Evolutionary conservation across 2,329 filamentous ascomycete species (phyloP), one percentile per base, ranked within the genome.

Genomic region (Paecilomyces sp.): DNA sequence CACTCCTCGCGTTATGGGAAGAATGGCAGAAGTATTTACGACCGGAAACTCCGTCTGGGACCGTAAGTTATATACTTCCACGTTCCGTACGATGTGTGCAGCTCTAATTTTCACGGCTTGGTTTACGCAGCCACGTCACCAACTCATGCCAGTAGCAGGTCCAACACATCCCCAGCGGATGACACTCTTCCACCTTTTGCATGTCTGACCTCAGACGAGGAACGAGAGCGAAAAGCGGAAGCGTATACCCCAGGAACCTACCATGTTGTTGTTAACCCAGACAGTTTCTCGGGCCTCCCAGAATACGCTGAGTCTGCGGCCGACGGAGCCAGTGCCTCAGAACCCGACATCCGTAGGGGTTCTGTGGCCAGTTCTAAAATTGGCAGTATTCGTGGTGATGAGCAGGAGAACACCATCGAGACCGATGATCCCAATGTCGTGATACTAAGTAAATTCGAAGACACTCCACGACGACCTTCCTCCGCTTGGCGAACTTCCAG

Each of bases 181-280:
- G 81, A 85, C 66, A 69, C 77, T n/a, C 72, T 85, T 12, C 83
- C 83, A 22, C 79, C 80, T 2, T 86, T 85, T 68, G 70, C 78
- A 33, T 68, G 72, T 13, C 75, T 86, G 58, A 81, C 76, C 1
- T 84, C 76, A 30, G 83, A 86, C 61, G 82, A 84, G 63, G 83
- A 85, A 30, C 75, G 83, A 50, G 83, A 86, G 66, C 77, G 74
- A 60, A 85, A 85, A 66, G 83, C 83, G 15, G 77, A 80, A 57
- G 72, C 71, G 7, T 75, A 75, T 41, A 72, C 70, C 34, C 82
- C 83, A 1, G 83, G 83, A 15, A 84, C 82, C 1, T 85, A 81
- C 67, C 76, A 81, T 66, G 81, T 85, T 22, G 73, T 85, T 22
- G 77, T 81, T 58, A 82, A 83, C 50, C 82, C 79, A 4, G 76